Evolutionary conservation across 2,329 filamentous ascomycete species (phyloP), one percentile per base, ranked within the genome.

Genomic region (Microdochium trichocladiopsis): DNA sequence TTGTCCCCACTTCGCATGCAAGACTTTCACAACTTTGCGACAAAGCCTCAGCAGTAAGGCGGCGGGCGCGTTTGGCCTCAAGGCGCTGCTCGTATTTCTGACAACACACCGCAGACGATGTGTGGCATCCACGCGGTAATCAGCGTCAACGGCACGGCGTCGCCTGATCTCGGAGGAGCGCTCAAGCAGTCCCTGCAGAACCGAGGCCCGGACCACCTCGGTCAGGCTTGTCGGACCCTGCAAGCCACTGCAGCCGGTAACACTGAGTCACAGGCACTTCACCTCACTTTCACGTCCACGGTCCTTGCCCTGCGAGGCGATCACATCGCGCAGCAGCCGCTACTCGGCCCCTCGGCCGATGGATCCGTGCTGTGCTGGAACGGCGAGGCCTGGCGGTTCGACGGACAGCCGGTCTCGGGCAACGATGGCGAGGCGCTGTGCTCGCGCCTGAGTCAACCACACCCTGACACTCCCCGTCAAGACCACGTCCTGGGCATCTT

Each of bases 341-440:
- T 95, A 3, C 80, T 87, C 57, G 36, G 64, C 2, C 56, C 60
- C n/a, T 16, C 16, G 21, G 41, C 3, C 3, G 78, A 77, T 0
- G 76, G 77, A 3, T 90, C 86, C 1, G 74, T 89, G 1, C 76
- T 99, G 2, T 96, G 93, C 76, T 99, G 94, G 94, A 99, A 99
- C 64, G 94, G 94, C 45, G 94, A 99, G 66, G 93, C 91, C 1
- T 99, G 94, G 94, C 86, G 80, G 53, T 77, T 95, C 49, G 70
- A 69, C 9, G 77, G 76, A 31, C 60, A 77, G 10, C 61, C 67
- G 1, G 74, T 96, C n/a, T 53, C 63, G 5, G 88, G 84, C 53
- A 96, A 96, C 64, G 94, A 99, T 69, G 88, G 88, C 2, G 78
- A 86, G 61, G 70, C 73, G 6, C 74, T 97, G 18, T 84, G 93